phyloP scores from a whole-genome alignment of 169 alveolate species.

The Plasmodium adleri region DNA sequence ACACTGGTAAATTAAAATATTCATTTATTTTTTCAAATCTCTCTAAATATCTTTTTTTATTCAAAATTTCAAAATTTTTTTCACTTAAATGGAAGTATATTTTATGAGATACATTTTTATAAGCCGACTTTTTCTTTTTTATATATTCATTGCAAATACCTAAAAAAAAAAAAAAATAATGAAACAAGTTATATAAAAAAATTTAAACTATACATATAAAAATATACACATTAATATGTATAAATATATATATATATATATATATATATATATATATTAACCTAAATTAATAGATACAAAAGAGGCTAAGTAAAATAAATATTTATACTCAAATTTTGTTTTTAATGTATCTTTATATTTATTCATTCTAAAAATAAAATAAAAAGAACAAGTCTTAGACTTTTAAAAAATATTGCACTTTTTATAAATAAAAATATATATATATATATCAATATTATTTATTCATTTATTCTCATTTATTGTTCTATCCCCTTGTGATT shows the following conservation, averaged over 20 bases:
- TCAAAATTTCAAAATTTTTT: slow-evolving; percentile 38
- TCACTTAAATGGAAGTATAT: slow-evolving; percentile 49
- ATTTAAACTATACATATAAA: background rate
- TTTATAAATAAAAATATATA: no score
- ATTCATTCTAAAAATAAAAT: slow-evolving; percentile 28
- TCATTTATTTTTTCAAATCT: slow-evolving; percentile 30
- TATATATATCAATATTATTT: no score
- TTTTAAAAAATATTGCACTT: no score
- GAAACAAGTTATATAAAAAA: background rate
- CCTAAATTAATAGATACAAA: slow-evolving; percentile 61
- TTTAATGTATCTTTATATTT: slow-evolving; percentile 12
- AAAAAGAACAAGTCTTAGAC: no score
- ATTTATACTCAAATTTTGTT: slow-evolving; percentile 60
- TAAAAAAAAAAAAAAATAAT: slow-evolving; percentile 6
- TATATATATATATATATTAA: slow-evolving; percentile 5
- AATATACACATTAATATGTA: background rate
- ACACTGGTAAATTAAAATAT: slow-evolving; percentile 33
- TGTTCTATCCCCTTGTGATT: no score
- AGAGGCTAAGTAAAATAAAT: slow-evolving; percentile 42
- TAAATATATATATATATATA: background rate
- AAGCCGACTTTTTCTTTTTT: slow-evolving; percentile 10
- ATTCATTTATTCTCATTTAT: no score
- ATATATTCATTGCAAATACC: slow-evolving; percentile 67
- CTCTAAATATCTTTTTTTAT: slow-evolving; percentile 12
- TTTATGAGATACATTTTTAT: slow-evolving; percentile 16